Conservation (phyloP, 495 filamentous ascomycete species). For the Tuber indicum region DNA sequence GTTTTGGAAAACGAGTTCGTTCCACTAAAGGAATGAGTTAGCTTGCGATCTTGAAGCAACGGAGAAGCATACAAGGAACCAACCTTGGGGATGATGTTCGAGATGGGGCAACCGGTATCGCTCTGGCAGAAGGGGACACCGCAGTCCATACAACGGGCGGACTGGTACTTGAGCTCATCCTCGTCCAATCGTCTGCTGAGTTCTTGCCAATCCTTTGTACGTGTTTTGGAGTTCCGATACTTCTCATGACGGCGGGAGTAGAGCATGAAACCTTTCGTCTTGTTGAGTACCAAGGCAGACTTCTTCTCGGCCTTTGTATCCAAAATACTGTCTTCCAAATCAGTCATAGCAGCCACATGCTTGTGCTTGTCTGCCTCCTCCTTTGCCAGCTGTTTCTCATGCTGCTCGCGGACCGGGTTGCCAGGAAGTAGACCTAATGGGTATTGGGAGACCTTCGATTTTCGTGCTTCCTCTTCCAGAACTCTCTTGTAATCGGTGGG, state of each 20-base stretch:
- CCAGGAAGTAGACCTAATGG: constrained; percentile 43
- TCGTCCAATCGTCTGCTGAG: constrained; percentile 82
- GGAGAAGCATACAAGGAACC: background rate
- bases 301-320: constrained; percentile 86
- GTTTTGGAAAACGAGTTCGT: constrained; percentile 85
- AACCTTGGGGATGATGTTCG: constrained; percentile 93
- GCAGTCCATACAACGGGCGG: constrained; percentile 98
- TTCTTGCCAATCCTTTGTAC: constrained; percentile 92
- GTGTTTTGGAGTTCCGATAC: constrained; percentile 79
- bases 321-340: constrained; percentile 90
- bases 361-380: constrained; percentile 64
- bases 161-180: constrained; percentile 98
- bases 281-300: constrained; percentile 86
- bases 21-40: constrained; percentile 55
- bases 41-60: background rate
- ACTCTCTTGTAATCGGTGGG: constrained; percentile 98
- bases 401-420: constrained; percentile 49
- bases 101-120: constrained; percentile 94
- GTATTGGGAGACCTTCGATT: constrained; percentile 61
- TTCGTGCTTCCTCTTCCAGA: constrained; percentile 74
- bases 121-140: constrained; percentile 99
- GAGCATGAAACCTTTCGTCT: constrained; percentile 98
- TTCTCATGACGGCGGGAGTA: constrained; percentile 92
- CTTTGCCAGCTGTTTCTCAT: constrained; percentile 61
- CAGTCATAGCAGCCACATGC: constrained; percentile 61